phyloP scores from a whole-genome alignment of 495 filamentous ascomycete genomes.

The Chaetomium cochliodes region DNA sequence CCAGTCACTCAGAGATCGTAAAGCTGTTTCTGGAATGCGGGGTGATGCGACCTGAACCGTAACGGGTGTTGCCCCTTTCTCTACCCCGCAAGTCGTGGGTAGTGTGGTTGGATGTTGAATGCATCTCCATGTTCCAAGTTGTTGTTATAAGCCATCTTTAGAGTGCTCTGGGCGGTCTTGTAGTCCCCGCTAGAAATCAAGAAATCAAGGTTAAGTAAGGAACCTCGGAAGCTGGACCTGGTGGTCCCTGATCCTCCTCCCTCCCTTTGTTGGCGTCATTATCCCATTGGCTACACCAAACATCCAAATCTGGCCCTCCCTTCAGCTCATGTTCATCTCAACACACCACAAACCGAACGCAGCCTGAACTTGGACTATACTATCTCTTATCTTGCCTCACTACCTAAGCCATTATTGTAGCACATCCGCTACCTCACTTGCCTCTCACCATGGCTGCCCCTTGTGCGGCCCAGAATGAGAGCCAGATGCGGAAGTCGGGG shows the following conservation, averaged over 20 bases:
- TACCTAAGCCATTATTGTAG: not conserved
- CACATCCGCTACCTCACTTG: not conserved
- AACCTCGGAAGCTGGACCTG: not conserved
- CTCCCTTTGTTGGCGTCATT: conserved; percentile 15
- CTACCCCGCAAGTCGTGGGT: not conserved
- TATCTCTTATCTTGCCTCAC: not conserved
- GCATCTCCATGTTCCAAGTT: not conserved
- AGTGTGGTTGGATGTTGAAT: not conserved
- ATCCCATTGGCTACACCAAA: not conserved
- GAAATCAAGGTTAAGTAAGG: not conserved
- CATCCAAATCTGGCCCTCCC: not conserved
- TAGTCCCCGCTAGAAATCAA: not conserved
- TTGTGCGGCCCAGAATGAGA: conserved; percentile 25
- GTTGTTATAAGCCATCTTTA: not conserved
- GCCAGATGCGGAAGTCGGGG: conserved; percentile 31
- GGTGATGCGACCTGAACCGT: conserved; percentile 6
- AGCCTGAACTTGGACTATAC: not conserved
- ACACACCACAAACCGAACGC: conserved; percentile 1
- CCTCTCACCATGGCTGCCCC: conserved; percentile 1
- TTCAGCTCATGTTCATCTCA: conserved; percentile 10
- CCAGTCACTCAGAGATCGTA: not conserved
- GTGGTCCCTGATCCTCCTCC: not conserved
- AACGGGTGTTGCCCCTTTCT: not conserved
- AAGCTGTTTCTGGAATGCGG: not conserved
- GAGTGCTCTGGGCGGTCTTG: not conserved